These are phyloP conservation scores for Crucibulum laeve DNA, from an alignment of 768 basidiomycete genomes.

Conservation along the genomic window DNA sequence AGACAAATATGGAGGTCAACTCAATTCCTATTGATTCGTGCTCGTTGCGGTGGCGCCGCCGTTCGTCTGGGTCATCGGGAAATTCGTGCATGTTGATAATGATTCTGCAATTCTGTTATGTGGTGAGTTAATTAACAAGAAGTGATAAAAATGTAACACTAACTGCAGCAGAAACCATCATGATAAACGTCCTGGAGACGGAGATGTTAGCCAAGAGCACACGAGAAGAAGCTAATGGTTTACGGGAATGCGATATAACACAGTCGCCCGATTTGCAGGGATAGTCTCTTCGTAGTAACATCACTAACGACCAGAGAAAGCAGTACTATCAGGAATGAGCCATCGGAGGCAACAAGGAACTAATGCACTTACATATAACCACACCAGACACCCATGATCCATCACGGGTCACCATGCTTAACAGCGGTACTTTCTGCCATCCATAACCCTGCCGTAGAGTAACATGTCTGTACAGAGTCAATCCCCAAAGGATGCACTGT, in stretches of 20 bases:
- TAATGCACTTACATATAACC: slow-evolving; percentile 6
- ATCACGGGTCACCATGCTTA: slow-evolving; percentile 11
- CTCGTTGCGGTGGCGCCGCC: too few relatives aligned
- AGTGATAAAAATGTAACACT: neutral
- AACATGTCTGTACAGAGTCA: slow-evolving; percentile 11
- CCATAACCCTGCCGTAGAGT: slow-evolving; percentile 7
- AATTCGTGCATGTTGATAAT: slow-evolving; percentile 12
- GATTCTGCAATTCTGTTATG: slow-evolving; percentile 9
- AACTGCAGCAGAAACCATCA: slow-evolving; percentile 8
- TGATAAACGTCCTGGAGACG: slow-evolving; percentile 3
- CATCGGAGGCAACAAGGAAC: neutral
- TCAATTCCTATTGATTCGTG: too few relatives aligned
- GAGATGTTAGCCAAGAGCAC: neutral
- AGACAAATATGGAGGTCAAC: too few relatives aligned
- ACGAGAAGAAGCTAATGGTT: neutral
- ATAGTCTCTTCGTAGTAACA: slow-evolving; percentile 1
- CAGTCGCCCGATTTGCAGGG: slow-evolving; percentile 1
- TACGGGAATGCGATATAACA: slow-evolving; percentile 11
- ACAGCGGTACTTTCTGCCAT: slow-evolving; percentile 11
- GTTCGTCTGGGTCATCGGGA: neutral
- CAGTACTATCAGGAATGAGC: neutral
- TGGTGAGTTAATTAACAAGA: neutral
- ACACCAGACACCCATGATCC: slow-evolving; percentile 8
- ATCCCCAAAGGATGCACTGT: slow-evolving; percentile 6
- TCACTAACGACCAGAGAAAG: slow-evolving; percentile 6